phyloP scores from a whole-genome alignment of 2,329 filamentous ascomycete genomes.

The Peltaster fructicola region DNA sequence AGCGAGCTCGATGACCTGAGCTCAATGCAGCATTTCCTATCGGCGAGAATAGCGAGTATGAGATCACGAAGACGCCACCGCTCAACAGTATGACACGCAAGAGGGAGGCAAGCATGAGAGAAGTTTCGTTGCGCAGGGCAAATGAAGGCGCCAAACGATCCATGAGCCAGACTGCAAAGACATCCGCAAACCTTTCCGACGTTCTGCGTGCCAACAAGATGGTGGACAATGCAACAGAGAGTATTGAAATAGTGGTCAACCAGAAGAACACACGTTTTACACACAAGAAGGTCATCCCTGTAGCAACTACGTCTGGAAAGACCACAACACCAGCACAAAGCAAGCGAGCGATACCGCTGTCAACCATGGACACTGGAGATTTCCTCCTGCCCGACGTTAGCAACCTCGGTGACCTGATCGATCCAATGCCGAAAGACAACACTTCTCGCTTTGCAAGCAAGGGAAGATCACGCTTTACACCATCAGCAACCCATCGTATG shows the following conservation, averaged over 20 bases:
- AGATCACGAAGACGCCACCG: constrained; percentile 26
- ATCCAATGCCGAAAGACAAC: constrained; percentile 35
- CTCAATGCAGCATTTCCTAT: constrained; percentile 32
- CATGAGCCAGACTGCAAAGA: constrained; percentile 3
- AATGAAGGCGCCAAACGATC: constrained; percentile 16
- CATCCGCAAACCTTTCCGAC: constrained; percentile 2
- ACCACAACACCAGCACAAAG: constrained; percentile 3
- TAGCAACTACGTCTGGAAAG: constrained; percentile 6
- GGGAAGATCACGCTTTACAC: constrained; percentile 31
- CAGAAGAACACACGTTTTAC: constrained; percentile 37
- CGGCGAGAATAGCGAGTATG: constrained; percentile 31
- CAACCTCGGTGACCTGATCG: constrained; percentile 43
- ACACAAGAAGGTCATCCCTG: constrained; percentile 9
- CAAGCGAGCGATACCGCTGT: constrained; percentile 4
- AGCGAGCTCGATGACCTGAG: constrained; percentile 29
- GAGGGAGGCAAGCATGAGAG: constrained; percentile 13
- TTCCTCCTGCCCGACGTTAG: constrained; percentile 44
- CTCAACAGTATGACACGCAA: too few species aligned
- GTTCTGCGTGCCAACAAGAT: constrained; percentile 8
- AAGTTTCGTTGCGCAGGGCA: constrained; percentile 19
- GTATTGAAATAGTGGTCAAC: constrained; percentile 14
- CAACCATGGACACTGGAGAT: constrained; percentile 19
- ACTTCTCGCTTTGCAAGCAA: constrained; percentile 22
- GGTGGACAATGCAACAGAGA: constrained; percentile 20
- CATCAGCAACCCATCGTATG: constrained; percentile 22